Conservation (phyloP, 495 filamentous ascomycete genomes). For the Podospora conica region DNA sequence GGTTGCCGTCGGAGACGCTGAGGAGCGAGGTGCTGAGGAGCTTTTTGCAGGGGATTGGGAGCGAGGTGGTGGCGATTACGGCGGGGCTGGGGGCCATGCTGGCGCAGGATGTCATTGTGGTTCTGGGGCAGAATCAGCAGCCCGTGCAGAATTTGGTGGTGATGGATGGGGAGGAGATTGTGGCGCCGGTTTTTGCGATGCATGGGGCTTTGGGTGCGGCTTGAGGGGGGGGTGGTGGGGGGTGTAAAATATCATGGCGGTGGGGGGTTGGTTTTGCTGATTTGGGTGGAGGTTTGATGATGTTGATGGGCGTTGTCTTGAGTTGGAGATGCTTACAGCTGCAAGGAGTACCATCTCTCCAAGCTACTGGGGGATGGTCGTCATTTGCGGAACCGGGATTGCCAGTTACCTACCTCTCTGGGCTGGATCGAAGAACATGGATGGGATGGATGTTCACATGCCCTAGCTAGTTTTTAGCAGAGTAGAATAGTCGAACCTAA, state of each 20-base stretch:
- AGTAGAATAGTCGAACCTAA: background rate
- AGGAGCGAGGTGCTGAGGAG: constrained; percentile 70
- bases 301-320: background rate
- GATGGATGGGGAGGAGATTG: constrained; percentile 77
- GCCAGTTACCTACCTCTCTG: too few species aligned
- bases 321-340: background rate
- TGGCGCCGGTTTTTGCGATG: constrained; percentile 72
- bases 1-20: constrained; percentile 69
- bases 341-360: too few species aligned
- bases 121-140: constrained; percentile 81
- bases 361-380: background rate
- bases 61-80: constrained; percentile 79
- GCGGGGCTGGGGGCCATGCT: constrained; percentile 86
- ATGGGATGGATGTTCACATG: background rate
- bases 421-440: background rate
- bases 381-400: background rate
- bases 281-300: background rate
- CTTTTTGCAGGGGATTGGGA: constrained; percentile 74
- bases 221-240: background rate
- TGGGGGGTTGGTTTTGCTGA: too few species aligned
- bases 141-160: constrained; percentile 91
- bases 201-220: constrained; percentile 53
- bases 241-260: background rate
- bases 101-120: constrained; percentile 96
- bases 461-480: background rate